Percentiles rank a stretch among this genome's conserved stretches.
Evolutionary conservation across 345 rosid species (phyloP).

Genomic region (Rhodamnia argentea): DNA sequence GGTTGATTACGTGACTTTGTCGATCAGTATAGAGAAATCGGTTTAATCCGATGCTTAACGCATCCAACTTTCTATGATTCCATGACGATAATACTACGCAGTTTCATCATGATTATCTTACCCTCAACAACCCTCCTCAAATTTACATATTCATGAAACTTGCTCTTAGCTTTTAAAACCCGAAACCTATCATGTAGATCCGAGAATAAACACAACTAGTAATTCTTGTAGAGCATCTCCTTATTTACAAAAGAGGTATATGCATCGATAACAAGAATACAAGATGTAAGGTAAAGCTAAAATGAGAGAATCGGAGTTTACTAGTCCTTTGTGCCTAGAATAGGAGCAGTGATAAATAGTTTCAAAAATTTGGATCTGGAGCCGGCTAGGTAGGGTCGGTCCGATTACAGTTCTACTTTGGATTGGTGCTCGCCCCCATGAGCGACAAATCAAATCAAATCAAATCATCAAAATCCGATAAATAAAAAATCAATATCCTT

Average conservation of each 20-base stretch:
- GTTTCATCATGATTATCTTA: neutral
- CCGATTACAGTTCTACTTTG: rapidly evolving
- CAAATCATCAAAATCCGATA: neutral
- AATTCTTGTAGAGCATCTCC: neutral
- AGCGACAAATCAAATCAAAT: neutral
- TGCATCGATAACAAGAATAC: neutral
- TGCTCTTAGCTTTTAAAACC: neutral
- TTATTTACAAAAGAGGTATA: too few species aligned
- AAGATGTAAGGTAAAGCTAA: neutral
- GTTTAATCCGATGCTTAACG: neutral
- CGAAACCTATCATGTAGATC: neutral
- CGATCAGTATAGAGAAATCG: neutral
- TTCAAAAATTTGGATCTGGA: neutral
- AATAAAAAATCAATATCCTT: neutral
- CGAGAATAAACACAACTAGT: rapidly evolving
- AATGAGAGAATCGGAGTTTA: neutral
- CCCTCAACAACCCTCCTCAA: neutral
- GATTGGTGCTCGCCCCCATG: neutral
- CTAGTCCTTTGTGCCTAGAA: rapidly evolving
- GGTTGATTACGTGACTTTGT: neutral
- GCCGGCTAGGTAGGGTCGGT: rapidly evolving
- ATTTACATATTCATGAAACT: neutral
- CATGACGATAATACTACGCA: neutral
- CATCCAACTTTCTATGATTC: neutral
- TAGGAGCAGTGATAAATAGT: rapidly evolving